Percentiles rank a stretch among this genome's conserved stretches.
phyloP scores from a whole-genome alignment of 1,139 yeast genomes.

The Candida albicans region DNA sequence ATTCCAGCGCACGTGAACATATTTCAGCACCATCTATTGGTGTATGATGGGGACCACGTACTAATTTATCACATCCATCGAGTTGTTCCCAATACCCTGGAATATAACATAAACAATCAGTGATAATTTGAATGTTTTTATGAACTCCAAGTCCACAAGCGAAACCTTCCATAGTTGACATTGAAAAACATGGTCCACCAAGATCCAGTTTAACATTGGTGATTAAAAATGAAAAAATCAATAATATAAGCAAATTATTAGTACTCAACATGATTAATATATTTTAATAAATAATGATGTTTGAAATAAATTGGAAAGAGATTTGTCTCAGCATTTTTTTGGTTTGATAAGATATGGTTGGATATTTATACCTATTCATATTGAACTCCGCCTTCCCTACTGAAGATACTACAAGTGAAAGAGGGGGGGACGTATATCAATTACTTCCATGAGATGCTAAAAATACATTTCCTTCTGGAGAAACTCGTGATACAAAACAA shows the following conservation, averaged over 20 bases:
- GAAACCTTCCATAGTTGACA: background rate
- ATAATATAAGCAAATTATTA: background rate
- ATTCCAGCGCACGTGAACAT: background rate
- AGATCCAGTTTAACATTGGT: background rate
- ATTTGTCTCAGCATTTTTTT: too few species aligned
- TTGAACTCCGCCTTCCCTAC: too few species aligned
- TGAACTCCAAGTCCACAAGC: background rate
- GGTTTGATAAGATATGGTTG: too few species aligned
- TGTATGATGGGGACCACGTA: background rate
- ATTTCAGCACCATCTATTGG: background rate
- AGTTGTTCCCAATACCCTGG: background rate
- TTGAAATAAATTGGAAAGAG: too few species aligned
- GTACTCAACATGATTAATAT: too few species aligned
- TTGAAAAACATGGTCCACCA: background rate
- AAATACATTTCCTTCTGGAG: too few species aligned
- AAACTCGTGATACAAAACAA: too few species aligned
- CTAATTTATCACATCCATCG: background rate
- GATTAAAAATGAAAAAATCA: background rate
- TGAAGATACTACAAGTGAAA: too few species aligned
- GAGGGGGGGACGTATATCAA: too few species aligned
- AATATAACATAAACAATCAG: background rate
- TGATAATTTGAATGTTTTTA: background rate
- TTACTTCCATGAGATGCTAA: too few species aligned
- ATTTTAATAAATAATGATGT: too few species aligned
- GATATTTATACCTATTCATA: too few species aligned